phyloP scores from a whole-genome alignment of 139 green algal genomes.

The Asterochloris sp. region DNA sequence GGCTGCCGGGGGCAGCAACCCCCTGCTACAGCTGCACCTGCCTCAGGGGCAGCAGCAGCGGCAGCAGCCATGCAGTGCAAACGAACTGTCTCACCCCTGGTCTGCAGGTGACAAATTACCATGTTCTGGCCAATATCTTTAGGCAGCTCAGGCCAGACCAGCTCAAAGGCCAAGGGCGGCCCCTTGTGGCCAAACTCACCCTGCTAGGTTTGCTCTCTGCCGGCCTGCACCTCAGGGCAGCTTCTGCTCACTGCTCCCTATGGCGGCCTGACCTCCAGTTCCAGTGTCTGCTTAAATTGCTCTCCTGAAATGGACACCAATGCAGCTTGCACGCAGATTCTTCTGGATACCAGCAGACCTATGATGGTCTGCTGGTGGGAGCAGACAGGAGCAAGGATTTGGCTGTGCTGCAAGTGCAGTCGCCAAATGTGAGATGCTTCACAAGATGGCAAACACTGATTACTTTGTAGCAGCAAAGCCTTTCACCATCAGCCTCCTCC shows the following conservation, averaged over 20 bases:
- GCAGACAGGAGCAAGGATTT: slow-evolving; percentile 65
- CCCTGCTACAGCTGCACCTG: no score
- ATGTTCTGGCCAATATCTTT: slow-evolving; percentile 48
- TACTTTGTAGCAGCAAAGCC: no score
- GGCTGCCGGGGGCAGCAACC: no score
- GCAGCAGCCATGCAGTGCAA: no score
- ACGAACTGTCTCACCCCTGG: no score
- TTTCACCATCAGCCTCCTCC: no score
- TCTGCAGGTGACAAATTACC: slow-evolving; percentile 29
- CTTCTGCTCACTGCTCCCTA: no score
- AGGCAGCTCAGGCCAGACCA: slow-evolving; percentile 14
- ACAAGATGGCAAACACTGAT: no score
- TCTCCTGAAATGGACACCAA: neutral
- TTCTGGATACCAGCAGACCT: slow-evolving; percentile 57
- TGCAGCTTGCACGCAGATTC: slow-evolving; percentile 10
- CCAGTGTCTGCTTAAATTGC: neutral
- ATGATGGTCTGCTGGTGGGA: slow-evolving; percentile 58
- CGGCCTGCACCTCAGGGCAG: neutral
- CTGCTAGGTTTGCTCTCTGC: slow-evolving; percentile 42
- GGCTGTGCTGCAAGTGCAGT: slow-evolving; percentile 53
- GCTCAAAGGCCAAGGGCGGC: slow-evolving; percentile 9
- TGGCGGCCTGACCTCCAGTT: no score
- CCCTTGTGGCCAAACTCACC: slow-evolving; percentile 51
- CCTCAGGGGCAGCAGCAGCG: no score
- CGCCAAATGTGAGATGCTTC: no score